Percentiles rank a stretch among this genome's conserved stretches.
Conservation (phyloP, 768 basidiomycete species). For the Guyanaporus albipodus region DNA sequence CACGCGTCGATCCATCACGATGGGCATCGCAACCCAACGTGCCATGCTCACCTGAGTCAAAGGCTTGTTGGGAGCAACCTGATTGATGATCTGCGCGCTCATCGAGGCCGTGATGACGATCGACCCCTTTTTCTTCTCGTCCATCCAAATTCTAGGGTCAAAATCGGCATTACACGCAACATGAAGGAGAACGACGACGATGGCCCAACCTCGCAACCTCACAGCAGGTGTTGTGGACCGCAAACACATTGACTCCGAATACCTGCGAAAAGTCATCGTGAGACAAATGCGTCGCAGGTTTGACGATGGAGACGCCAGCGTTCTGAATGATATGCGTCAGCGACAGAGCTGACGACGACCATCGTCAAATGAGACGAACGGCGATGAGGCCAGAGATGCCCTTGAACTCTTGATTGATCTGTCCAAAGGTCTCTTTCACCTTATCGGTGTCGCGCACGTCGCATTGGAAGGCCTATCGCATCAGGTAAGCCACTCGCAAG, state of each 20-base stretch:
- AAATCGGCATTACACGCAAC: neutral
- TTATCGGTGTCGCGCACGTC: slow-evolving; percentile 50
- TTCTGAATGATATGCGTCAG: slow-evolving; percentile 37
- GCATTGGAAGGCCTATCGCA: slow-evolving; percentile 59
- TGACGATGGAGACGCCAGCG: slow-evolving; percentile 59
- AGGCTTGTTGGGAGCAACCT: slow-evolving; percentile 39
- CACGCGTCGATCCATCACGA: neutral
- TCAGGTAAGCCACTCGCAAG: too few species aligned
- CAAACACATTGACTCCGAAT: slow-evolving; percentile 59
- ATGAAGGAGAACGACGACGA: too few species aligned
- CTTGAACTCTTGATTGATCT: slow-evolving; percentile 46
- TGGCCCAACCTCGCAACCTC: slow-evolving; percentile 49
- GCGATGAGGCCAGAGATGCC: slow-evolving; percentile 53
- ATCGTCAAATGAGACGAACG: slow-evolving; percentile 26
- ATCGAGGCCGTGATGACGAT: slow-evolving; percentile 66
- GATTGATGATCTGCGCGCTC: slow-evolving; percentile 65
- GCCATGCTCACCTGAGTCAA: slow-evolving; percentile 46
- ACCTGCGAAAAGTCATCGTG: slow-evolving; percentile 52
- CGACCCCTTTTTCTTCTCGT: slow-evolving; percentile 36
- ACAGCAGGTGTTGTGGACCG: slow-evolving; percentile 60
- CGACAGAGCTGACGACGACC: too few species aligned
- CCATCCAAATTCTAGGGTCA: slow-evolving; percentile 41
- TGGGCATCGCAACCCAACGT: too few species aligned
- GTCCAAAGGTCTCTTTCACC: slow-evolving; percentile 41
- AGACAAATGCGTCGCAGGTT: slow-evolving; percentile 55